Conservation (phyloP, 805 yeast genomes). For the Nakazawaea wickerhamii region DNA sequence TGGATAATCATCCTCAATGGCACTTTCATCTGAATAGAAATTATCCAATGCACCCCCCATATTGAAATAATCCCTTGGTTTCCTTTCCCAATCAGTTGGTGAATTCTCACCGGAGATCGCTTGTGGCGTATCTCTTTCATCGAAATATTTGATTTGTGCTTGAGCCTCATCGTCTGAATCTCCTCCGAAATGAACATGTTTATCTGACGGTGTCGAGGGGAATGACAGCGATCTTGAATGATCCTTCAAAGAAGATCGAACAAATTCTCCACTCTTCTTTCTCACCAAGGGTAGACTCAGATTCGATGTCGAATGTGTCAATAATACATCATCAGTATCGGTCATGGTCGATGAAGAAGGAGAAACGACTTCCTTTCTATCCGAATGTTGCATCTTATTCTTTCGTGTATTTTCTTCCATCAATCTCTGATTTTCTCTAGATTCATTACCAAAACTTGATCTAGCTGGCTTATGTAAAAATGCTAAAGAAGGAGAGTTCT, state of each 20-base stretch:
- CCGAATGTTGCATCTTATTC: slow-evolving; percentile 3
- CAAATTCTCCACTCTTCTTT: slow-evolving; percentile 82
- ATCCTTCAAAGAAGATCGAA: slow-evolving; percentile 63
- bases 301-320: slow-evolving; percentile 1
- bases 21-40: slow-evolving; percentile 22
- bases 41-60: slow-evolving; percentile 23
- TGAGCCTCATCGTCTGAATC: slow-evolving; percentile 47
- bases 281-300: slow-evolving; percentile 43
- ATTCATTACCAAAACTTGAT: slow-evolving; percentile 19
- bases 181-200: slow-evolving; percentile 79
- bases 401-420: slow-evolving; percentile 26
- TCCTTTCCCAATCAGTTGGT: slow-evolving; percentile 37
- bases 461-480: slow-evolving; percentile 28
- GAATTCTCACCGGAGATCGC: slow-evolving; percentile 67
- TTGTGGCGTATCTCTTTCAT: slow-evolving; percentile 67
- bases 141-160: slow-evolving; percentile 67
- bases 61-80: slow-evolving; percentile 24
- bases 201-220: slow-evolving; percentile 55
- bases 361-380: neutral
- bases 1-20: slow-evolving; percentile 17
- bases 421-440: slow-evolving; percentile 18
- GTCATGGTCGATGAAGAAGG: slow-evolving; percentile 4
- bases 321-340: neutral
- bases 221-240: slow-evolving; percentile 27
- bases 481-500: slow-evolving; percentile 21